These are phyloP conservation scores for Trichosporon ovoides DNA, from an alignment of 1,284 basidiomycete genomes.

Conservation along the genomic window DNA sequence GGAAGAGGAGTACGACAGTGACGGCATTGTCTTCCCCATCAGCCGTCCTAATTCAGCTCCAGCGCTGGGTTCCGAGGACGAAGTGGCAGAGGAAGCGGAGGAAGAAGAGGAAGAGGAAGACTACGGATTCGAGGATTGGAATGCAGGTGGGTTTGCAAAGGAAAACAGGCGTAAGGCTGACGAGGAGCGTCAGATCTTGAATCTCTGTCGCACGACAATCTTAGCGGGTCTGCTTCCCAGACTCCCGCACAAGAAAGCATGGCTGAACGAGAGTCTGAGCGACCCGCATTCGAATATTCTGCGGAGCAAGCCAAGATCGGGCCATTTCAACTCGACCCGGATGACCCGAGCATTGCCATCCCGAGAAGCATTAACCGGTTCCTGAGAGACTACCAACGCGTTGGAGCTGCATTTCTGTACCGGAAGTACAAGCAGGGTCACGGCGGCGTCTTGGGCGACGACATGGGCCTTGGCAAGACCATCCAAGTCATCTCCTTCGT, in stretches of 20 bases:
- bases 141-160: not conserved
- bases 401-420: conserved; percentile 51
- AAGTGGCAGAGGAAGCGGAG: not conserved
- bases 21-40: not conserved
- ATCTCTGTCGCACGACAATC: not conserved
- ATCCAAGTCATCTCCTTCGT: conserved; percentile 44
- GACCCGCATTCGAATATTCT: conserved; percentile 25
- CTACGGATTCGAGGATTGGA: conserved; percentile 13
- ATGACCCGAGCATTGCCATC: conserved; percentile 31
- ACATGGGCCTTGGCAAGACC: conserved; percentile 54
- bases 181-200: not conserved
- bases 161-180: not conserved
- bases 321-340: conserved; percentile 25
- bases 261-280: not conserved
- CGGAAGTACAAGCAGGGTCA: conserved; percentile 44
- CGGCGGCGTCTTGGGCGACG: conserved; percentile 52
- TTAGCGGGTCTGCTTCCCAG: not conserved
- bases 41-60: no score
- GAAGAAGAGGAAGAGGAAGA: conserved; percentile 22
- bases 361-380: conserved; percentile 52
- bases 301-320: conserved; percentile 20
- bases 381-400: conserved; percentile 51
- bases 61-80: no score
- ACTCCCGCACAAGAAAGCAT: not conserved
- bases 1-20: no score